A percentile compares a stretch with the other conserved stretches of the same genome.
Conservation (phyloP, 371 early-diverging fungal genomes). For the Mortierella sp. region DNA sequence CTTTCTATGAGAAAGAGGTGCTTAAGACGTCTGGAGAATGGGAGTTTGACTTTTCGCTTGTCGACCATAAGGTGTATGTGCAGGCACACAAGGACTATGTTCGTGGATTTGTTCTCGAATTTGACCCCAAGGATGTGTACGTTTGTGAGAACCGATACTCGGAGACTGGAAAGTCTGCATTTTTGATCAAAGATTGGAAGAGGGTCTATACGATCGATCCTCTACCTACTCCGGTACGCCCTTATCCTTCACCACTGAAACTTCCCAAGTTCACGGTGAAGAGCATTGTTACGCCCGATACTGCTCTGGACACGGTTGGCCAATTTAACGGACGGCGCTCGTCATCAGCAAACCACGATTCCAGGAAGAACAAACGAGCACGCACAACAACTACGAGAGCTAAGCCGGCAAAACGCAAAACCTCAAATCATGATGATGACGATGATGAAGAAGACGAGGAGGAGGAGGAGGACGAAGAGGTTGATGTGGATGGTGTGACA, state of each 20-base stretch:
- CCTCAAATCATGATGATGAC: conserved; percentile 13
- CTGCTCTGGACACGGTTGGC: conserved; percentile 17
- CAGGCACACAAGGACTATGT: conserved; percentile 61
- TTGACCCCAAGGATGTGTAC: conserved; percentile 58
- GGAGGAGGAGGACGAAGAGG: conserved; percentile 41
- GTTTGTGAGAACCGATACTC: conserved; percentile 61
- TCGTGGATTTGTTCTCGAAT: conserved; percentile 55
- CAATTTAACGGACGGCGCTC: conserved; percentile 38
- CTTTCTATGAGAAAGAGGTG: conserved; percentile 62
- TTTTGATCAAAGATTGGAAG: conserved; percentile 56
- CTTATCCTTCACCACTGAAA: conserved; percentile 42
- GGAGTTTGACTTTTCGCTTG: conserved; percentile 55
- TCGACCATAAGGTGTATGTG: conserved; percentile 58
- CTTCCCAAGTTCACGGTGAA: conserved; percentile 40
- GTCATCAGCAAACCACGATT: conserved; percentile 29
- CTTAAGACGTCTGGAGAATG: conserved; percentile 57
- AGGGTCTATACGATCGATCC: conserved; percentile 45
- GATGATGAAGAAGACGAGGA: conserved; percentile 37
- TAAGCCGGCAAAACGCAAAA: conserved; percentile 34
- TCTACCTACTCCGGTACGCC: conserved; percentile 29
- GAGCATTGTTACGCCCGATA: conserved; percentile 28
- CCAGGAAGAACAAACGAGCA: conserved; percentile 25
- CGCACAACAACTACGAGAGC: conserved; percentile 13
- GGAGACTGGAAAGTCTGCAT: conserved; percentile 49
- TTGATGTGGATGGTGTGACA: conserved; percentile 42